Percentiles rank a stretch among this genome's conserved stretches.
phyloP scores from a whole-genome alignment of 148 eudicot species.

The Fagopyrum homotropicum region DNA sequence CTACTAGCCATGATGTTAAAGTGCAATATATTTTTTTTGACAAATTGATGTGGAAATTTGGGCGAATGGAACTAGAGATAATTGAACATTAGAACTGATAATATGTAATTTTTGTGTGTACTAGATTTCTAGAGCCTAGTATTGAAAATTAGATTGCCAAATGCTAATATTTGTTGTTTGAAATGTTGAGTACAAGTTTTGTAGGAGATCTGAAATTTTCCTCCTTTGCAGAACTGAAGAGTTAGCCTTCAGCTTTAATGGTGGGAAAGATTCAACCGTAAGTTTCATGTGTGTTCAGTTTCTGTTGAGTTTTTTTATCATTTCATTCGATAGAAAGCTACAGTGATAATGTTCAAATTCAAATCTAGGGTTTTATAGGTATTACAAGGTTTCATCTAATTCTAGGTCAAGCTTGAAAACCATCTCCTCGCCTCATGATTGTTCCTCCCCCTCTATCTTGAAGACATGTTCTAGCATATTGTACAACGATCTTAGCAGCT shows the following conservation, averaged over 20 bases:
- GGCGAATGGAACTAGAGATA: background rate
- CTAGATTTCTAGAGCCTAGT: background rate
- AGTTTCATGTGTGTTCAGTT: constrained; percentile 26
- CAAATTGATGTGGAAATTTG: background rate
- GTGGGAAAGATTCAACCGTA: constrained; percentile 98
- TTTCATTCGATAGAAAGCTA: too few relatives aligned
- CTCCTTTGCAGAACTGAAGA: constrained; percentile 63
- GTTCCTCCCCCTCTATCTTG: too few relatives aligned
- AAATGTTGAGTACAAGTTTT: background rate
- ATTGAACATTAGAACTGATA: background rate
- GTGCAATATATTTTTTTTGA: background rate
- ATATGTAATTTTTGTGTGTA: background rate
- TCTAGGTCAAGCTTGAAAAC: too few relatives aligned
- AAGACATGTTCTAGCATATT: too few relatives aligned
- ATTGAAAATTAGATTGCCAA: background rate
- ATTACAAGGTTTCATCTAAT: too few relatives aligned
- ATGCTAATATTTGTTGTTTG: background rate
- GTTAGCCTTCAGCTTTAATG: constrained; percentile 95
- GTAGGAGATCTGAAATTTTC: constrained; percentile 12
- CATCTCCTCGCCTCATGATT: too few relatives aligned
- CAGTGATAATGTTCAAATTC: too few relatives aligned
- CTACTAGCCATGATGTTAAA: background rate
- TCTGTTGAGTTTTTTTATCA: background rate
- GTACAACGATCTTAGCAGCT: too few relatives aligned
- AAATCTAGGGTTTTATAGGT: too few relatives aligned